These are phyloP conservation scores for Actinidia arguta DNA, from an alignment of 179 eudicot species.

Conservation along the genomic window DNA sequence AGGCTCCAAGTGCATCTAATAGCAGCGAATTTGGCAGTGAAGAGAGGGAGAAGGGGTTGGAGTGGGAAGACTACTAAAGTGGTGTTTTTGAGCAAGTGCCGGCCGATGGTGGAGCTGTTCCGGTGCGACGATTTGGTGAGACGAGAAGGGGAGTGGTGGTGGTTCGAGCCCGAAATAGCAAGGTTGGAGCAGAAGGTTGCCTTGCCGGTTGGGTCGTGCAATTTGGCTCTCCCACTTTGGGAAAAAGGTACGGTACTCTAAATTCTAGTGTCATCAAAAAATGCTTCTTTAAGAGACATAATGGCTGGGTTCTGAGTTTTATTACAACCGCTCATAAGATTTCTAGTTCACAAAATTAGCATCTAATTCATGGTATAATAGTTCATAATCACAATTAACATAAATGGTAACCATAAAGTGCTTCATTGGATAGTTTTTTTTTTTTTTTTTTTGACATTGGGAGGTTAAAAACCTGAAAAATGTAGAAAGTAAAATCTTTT, in stretches of 20 bases:
- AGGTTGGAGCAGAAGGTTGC: constrained; percentile 68
- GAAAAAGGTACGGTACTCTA: constrained; percentile 61
- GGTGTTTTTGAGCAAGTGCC: constrained; percentile 76
- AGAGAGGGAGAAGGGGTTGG: constrained; percentile 63
- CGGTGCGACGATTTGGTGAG: constrained; percentile 76
- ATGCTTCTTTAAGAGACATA: too few relatives aligned
- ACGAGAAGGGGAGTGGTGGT: constrained; percentile 93
- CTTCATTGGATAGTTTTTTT: too few relatives aligned
- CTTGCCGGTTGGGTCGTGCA: constrained; percentile 88
- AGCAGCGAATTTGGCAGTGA: constrained; percentile 63
- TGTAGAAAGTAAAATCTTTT: too few relatives aligned
- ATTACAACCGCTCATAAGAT: too few relatives aligned
- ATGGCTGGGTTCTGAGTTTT: too few relatives aligned
- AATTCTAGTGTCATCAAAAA: not conserved
- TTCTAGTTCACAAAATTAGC: too few relatives aligned
- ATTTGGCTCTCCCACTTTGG: constrained; percentile 83
- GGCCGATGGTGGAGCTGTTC: constrained; percentile 91
- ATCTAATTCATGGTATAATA: too few relatives aligned
- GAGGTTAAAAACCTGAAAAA: too few relatives aligned
- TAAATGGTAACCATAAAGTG: too few relatives aligned
- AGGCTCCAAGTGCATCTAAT: constrained; percentile 81
- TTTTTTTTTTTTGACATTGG: too few relatives aligned
- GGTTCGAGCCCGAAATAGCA: constrained; percentile 50
- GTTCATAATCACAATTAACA: too few relatives aligned
- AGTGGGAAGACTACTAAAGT: constrained; percentile 51